Conservation (phyloP, 768 basidiomycete species). For the Trametes gibbosa region DNA sequence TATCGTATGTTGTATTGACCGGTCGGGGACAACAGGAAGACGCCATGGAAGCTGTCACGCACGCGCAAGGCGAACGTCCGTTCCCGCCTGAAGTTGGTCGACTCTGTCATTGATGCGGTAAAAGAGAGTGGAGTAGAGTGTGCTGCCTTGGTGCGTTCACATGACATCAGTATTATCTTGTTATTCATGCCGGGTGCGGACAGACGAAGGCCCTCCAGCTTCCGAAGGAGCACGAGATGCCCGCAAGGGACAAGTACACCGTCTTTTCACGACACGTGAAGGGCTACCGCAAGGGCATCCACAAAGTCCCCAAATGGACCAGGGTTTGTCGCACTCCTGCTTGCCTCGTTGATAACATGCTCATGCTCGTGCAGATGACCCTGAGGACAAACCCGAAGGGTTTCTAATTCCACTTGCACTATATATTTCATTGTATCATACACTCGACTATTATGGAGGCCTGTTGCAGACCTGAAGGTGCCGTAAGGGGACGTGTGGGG, state of each 20-base stretch:
- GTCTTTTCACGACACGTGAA: conserved; percentile 66
- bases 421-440: conserved; percentile 16
- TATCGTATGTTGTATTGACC: background rate
- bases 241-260: conserved; percentile 91
- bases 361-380: conserved; percentile 57
- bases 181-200: background rate
- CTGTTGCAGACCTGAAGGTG: conserved; percentile 20
- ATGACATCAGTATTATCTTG: background rate
- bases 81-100: conserved; percentile 86
- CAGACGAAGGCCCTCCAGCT: conserved; percentile 75
- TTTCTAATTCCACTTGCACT: conserved; percentile 52
- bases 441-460: conserved; percentile 19
- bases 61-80: conserved; percentile 94
- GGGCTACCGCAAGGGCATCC: conserved; percentile 91
- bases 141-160: conserved; percentile 61
- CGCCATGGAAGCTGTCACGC: conserved; percentile 86
- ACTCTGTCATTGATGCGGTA: conserved; percentile 89
- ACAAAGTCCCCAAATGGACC: conserved; percentile 98
- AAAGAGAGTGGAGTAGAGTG: conserved; percentile 79
- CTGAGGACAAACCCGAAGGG: conserved; percentile 87
- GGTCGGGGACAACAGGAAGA: conserved; percentile 61
- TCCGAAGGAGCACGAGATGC: conserved; percentile 95
- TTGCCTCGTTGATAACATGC: background rate
- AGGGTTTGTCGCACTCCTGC: conserved; percentile 50
- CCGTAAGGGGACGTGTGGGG: conserved; percentile 7